Evolutionary conservation across 352 stramenopile genomes (phyloP), one percentile per base, ranked within the genome.

Genomic region (Phytophthora palmivora): DNA sequence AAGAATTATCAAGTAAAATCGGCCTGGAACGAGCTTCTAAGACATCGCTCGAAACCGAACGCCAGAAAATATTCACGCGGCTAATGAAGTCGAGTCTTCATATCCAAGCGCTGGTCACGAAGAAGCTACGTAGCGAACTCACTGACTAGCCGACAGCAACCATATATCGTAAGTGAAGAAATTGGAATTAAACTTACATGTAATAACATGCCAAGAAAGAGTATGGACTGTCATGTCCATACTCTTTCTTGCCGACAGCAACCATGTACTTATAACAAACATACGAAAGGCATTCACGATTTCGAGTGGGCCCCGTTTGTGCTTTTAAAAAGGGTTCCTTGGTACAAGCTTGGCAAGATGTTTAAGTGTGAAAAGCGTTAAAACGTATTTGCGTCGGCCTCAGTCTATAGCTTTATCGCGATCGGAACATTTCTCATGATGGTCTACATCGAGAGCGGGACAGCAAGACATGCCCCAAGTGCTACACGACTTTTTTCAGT

Each of bases 1-100:
- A 52, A 37, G 48, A 46, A 12, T 24, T 77, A 6, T 59, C 39
- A 4, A 55, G 22, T 18, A 54, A 74, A 50, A 71, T 77, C 37
- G 42, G 32, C 7, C 12, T 44, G 16, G 60, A 71, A 21, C 41
- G 55, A 39, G 48, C 66, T n/a, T 63, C 60, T 16, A 60, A 69
- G 30, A 26, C 15, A 15, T 57, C 48, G 30, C 55, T 77, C 4
- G 65, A 70, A 42, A 51, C 55, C 2, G 45, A 63, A 38, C 41
- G 60, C 4, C 34, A 52, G 16, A 59, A 67, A 32, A 58, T 72
- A 21, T 59, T 74, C 59, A 68, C 50, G 45, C 60, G 49, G 21
- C 18, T 77, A 6, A 62, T 77, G 50, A 70, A 72, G 41, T 68
- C 66, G 45, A 74, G 54, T 47, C 45, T 21, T 16, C 36, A 69